These are phyloP conservation scores for Spathaspora sp. DNA, from an alignment of 1,139 yeast species.

Conservation along the genomic window DNA sequence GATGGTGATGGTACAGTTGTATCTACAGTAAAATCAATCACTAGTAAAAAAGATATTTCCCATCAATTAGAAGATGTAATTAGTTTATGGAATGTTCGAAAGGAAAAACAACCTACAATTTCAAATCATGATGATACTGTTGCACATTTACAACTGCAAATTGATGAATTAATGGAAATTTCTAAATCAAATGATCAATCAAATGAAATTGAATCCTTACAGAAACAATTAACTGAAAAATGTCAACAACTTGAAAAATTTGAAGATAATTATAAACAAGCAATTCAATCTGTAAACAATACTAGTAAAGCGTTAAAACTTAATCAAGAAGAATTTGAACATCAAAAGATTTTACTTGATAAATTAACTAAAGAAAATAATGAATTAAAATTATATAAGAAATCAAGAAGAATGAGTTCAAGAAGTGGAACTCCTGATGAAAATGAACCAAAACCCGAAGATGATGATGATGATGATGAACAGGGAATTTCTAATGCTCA, in stretches of 20 bases:
- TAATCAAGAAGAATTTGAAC: constrained; percentile 69
- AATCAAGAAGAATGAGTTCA: constrained; percentile 35
- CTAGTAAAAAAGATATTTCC: constrained; percentile 35
- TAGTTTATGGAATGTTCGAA: constrained; percentile 30
- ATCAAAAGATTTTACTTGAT: constrained; percentile 56
- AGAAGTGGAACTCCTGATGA: constrained; percentile 25
- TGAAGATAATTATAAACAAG: constrained; percentile 64
- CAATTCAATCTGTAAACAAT: constrained; percentile 69
- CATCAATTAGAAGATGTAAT: constrained; percentile 42
- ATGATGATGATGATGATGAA: constrained; percentile 28
- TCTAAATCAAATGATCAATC: constrained; percentile 38
- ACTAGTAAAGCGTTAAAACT: constrained; percentile 72
- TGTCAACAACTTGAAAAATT: constrained; percentile 36
- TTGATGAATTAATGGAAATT: constrained; percentile 44
- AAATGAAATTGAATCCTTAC: constrained; percentile 35
- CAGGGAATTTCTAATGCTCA: constrained; percentile 61
- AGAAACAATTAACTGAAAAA: constrained; percentile 33
- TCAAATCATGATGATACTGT: constrained; percentile 25
- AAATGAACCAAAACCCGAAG: constrained; percentile 12
- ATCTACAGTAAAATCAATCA: constrained; percentile 22
- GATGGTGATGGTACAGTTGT: constrained; percentile 13
- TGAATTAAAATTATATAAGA: constrained; percentile 58
- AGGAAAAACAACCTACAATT: constrained; percentile 11
- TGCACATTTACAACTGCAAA: constrained; percentile 45
- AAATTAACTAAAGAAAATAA: constrained; percentile 66